A percentile compares a stretch with the other conserved stretches of the same genome.
These are phyloP conservation scores for Boletellus ananiceps DNA, from an alignment of 768 basidiomycete species.

Conservation along the genomic window DNA sequence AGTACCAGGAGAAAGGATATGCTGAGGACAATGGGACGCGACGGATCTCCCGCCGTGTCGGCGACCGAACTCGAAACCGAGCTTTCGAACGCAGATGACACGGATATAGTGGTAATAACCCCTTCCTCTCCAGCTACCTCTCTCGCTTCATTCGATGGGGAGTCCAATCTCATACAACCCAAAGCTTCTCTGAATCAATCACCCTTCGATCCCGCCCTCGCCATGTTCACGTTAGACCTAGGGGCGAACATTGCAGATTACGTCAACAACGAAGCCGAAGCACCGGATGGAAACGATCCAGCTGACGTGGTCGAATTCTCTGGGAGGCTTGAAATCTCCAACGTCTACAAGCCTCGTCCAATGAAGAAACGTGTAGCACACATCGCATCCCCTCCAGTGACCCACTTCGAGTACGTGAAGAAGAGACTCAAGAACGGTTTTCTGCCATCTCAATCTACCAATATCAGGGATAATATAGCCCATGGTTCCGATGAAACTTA, in stretches of 20 bases:
- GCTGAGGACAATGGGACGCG: constrained; percentile 18
- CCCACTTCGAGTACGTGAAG: constrained; percentile 6
- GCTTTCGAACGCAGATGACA: constrained; percentile 33
- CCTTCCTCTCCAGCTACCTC: constrained; percentile 6
- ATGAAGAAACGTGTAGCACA: constrained; percentile 41
- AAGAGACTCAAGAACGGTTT: constrained; percentile 29
- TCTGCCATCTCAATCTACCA: constrained; percentile 4
- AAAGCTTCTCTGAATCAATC: constrained; percentile 1
- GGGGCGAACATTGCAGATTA: constrained; percentile 35
- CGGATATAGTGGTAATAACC: constrained; percentile 34
- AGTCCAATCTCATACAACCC: neutral
- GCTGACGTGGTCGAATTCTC: constrained; percentile 25
- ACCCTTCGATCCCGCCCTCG: constrained; percentile 28
- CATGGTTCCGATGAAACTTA: neutral
- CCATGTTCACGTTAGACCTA: constrained; percentile 47
- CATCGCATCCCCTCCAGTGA: constrained; percentile 26
- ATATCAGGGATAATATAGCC: neutral
- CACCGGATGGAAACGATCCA: neutral
- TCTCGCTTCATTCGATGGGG: constrained; percentile 3
- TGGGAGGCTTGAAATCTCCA: constrained; percentile 61
- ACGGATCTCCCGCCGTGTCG: constrained; percentile 32
- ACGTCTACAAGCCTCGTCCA: constrained; percentile 73
- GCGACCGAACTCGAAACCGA: constrained; percentile 40
- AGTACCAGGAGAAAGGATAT: constrained; percentile 34
- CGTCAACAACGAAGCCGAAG: constrained; percentile 21